A percentile compares a stretch with the other conserved stretches of the same genome.
phyloP scores from a whole-genome alignment of 108 stramenopile species.

The Stephanodiscus minutulus region DNA sequence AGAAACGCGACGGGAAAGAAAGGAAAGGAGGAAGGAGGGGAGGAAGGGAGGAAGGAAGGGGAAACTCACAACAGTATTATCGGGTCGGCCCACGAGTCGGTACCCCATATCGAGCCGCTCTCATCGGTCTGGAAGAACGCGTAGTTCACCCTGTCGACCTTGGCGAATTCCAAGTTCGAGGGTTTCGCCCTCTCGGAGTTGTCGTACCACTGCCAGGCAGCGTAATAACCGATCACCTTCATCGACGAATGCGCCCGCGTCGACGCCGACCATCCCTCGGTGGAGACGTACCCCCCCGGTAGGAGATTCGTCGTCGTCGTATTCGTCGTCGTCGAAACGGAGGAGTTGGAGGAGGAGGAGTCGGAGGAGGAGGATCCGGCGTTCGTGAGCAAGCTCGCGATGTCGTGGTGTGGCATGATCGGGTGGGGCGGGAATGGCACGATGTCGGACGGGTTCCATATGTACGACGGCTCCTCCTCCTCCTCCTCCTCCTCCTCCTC shows the following conservation, averaged over 20 bases:
- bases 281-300: conserved; percentile 28
- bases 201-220: conserved; percentile 49
- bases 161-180: conserved; percentile 22
- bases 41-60: background rate
- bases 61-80: conserved; percentile 27
- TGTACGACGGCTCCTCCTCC: conserved; percentile 4
- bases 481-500: too few species aligned
- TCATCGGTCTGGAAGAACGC: conserved; percentile 43
- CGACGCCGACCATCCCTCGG: conserved; percentile 34
- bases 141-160: conserved; percentile 31
- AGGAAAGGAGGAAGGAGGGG: background rate
- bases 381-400: background rate
- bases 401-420: conserved; percentile 10
- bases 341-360: background rate
- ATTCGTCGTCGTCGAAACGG: too few species aligned
- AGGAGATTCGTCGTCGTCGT: conserved; percentile 7
- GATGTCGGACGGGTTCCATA: conserved; percentile 30
- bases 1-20: background rate
- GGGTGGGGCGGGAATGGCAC: conserved; percentile 21
- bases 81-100: conserved; percentile 46
- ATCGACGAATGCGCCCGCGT: conserved; percentile 9
- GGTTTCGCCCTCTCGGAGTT: conserved; percentile 25
- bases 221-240: conserved; percentile 41
- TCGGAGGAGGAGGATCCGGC: background rate
- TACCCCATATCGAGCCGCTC: conserved; percentile 35